Base-by-base conservation (phyloP, 371 early-diverging fungal genomes). In the Mucor lusitanicus region DNA sequence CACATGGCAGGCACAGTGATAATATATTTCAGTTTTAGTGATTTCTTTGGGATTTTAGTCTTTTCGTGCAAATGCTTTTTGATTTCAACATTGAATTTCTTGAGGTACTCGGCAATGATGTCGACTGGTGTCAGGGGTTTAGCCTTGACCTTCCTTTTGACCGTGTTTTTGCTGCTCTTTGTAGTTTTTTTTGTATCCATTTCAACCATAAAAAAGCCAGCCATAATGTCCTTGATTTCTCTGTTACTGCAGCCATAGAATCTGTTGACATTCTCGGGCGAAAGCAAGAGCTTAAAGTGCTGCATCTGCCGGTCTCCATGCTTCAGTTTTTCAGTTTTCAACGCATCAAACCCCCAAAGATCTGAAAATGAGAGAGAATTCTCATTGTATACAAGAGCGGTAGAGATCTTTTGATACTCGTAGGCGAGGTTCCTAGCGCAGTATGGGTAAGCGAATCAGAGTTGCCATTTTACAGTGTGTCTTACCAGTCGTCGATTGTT, bases 1-100 rank as follows among this genome's bases (percentile, higher is more conserved):
- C 81, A 80, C 74, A 80, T 80, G 46, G 77, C 79, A 42, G 81
- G 81, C 6, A 61, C 61, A n/a, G 61, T 61, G 2, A 61, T n/a
- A 1, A 61, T 35, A 21, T 61, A 61, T 4, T 30, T 12, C 21
- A 48, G 12, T 11, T 11, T 46, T 30, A 60, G n/a, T 7, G 9
- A 11, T 13, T 39, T 19, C 1, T 0, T 3, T 1, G 8, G 6
- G 6, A 53, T 13, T 0, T 8, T 13, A 6, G 4, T 12, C 27
- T 27, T 53, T 7, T 19, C 13, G 3, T 15, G 1, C 27, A 27
- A 39, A n/a, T 11, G n/a, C n/a, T 60, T 7, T 13, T 21, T 27
- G 11, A 60, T 60, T 6, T n/a, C 3, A 4, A 3, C 17, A 4
- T 60, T 60, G 11, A 60, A 60, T 7, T 42, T 8, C 19, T 30